Evolutionary conservation across 2,329 filamentous ascomycete species (phyloP).

Genomic region (Diaporthe aspalathi): DNA sequence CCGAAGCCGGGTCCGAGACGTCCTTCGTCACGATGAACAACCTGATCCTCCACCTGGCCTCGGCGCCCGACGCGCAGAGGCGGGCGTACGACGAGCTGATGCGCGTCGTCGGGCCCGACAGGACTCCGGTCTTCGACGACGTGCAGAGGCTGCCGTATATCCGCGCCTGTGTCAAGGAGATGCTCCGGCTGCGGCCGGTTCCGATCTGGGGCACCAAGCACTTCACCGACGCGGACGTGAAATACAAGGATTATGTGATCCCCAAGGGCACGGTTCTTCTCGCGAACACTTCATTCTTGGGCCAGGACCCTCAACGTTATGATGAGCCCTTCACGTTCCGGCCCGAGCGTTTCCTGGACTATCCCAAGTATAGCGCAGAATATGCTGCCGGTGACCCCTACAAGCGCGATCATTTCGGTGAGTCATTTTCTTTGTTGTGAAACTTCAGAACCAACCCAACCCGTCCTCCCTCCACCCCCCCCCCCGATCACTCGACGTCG

Average conservation of each 20-base stretch:
- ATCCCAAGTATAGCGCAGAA: conserved; percentile 40
- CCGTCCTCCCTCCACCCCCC: no score
- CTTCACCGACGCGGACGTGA: conserved; percentile 56
- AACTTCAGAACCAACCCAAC: background rate
- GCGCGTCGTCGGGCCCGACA: conserved; percentile 48
- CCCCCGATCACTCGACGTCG: no score
- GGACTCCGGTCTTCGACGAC: conserved; percentile 48
- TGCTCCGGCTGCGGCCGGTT: conserved; percentile 32
- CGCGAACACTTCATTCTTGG: conserved; percentile 47
- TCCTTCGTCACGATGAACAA: conserved; percentile 51
- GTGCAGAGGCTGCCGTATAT: conserved; percentile 41
- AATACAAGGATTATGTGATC: conserved; percentile 57
- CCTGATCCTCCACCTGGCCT: conserved; percentile 42
- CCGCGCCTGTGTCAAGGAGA: conserved; percentile 33
- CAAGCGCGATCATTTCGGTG: conserved; percentile 52
- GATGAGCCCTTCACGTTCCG: conserved; percentile 39
- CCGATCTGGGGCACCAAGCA: conserved; percentile 53
- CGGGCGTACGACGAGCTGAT: conserved; percentile 57
- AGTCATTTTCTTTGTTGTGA: background rate
- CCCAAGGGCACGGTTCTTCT: conserved; percentile 56
- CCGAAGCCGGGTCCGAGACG: conserved; percentile 55
- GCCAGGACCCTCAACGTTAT: conserved; percentile 42
- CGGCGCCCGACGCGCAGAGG: conserved; percentile 46
- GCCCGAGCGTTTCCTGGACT: conserved; percentile 41
- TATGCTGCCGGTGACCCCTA: conserved; percentile 45